Base-by-base conservation (phyloP, 805 yeast genomes). In the Candida michaelii region DNA sequence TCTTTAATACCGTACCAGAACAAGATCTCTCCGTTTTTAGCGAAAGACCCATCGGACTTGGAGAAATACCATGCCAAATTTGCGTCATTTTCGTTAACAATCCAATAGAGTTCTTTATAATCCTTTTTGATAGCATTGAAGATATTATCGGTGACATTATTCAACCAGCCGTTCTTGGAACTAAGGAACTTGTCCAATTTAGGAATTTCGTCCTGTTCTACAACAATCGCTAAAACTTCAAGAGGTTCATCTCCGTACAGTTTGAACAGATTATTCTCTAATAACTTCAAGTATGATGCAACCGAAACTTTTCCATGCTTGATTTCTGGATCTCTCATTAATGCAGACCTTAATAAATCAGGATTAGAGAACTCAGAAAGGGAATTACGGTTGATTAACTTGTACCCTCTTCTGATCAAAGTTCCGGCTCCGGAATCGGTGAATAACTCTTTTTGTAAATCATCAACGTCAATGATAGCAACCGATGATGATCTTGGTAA, bases 361-460 rank as follows among this genome's bases (percentile, higher is more conserved):
- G 88, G 79, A 46, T 82, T 79, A 27, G 71, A 62, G 61, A 90
- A 85, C 48, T 86, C 91, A 29, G 72, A 66, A 42, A 89, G 69
- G 16, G 85, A 77, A 56, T 79, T 76, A 62, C 89, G 81, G 56
- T 80, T 82, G 44, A 84, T 63, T 52, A 93, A 76, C 69, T 88
- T 89, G 71, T 91, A 88, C 49, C 99, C 99, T 66, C 99, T 83
- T 77, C 99, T 85, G 56, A 93, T 89, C 72, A 93, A 76, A 35
- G 99, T 93, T 60, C 99, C 99, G 23, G 99, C 99, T 66, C 99
- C 99, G 13, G 96, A 85, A 65, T 93, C 99, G 30, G 99, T 93
- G 70, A 93, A 93, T 59, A 93, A 79, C 67, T 93, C 99, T 64
- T 91, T 93, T 70, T 93, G 98, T 58, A 93, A 77, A 62, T 93